Evolutionary conservation across 2,329 filamentous ascomycete species (phyloP).

Genomic region (Apiospora malaysiana): DNA sequence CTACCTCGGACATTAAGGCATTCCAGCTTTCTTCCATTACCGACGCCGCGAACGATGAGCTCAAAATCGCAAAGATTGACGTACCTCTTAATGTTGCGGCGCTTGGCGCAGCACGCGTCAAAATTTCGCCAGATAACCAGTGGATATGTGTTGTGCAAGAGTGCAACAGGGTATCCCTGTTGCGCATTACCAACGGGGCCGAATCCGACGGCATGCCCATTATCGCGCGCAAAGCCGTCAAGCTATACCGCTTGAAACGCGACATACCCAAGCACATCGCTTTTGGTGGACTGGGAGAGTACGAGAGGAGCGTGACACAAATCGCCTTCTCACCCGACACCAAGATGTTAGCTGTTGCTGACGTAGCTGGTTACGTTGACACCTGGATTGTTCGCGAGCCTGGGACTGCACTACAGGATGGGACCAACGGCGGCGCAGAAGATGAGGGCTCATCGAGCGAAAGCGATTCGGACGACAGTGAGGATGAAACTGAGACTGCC

Average conservation of each 20-base stretch:
- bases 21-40: slow-evolving; percentile 69
- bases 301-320: slow-evolving; percentile 77
- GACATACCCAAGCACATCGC: slow-evolving; percentile 59
- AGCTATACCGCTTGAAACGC: slow-evolving; percentile 59
- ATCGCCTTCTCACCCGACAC: slow-evolving; percentile 82
- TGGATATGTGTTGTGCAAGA: slow-evolving; percentile 73
- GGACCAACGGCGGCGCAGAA: slow-evolving; percentile 37
- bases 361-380: slow-evolving; percentile 85
- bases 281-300: slow-evolving; percentile 73
- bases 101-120: slow-evolving; percentile 71
- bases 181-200: slow-evolving; percentile 48
- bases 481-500: slow-evolving; percentile 50
- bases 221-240: slow-evolving; percentile 51
- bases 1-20: slow-evolving; percentile 74
- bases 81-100: slow-evolving; percentile 62
- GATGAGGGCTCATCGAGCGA: slow-evolving; percentile 41
- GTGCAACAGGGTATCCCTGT: slow-evolving; percentile 62
- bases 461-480: slow-evolving; percentile 40
- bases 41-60: slow-evolving; percentile 58
- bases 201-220: slow-evolving; percentile 43
- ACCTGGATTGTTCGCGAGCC: slow-evolving; percentile 77
- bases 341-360: slow-evolving; percentile 77
- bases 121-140: slow-evolving; percentile 71
- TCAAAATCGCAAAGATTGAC: slow-evolving; percentile 75
- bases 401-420: slow-evolving; percentile 44